These are phyloP conservation scores for Talaromyces sp. DNA, from an alignment of 2,329 filamentous ascomycete genomes.

Conservation along the genomic window DNA sequence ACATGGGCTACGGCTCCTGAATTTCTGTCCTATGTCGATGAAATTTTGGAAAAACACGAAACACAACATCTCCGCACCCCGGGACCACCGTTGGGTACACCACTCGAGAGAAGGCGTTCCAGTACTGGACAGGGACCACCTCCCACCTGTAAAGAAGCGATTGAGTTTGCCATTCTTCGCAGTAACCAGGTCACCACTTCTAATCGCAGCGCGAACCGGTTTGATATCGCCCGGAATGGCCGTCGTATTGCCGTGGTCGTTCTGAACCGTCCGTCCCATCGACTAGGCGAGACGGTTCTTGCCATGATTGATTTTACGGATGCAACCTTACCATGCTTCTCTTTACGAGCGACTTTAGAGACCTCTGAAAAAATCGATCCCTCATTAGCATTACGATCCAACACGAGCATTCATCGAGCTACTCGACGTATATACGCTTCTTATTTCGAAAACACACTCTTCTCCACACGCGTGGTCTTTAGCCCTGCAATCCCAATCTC, in stretches of 20 bases:
- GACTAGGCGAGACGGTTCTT: slow-evolving; percentile 81
- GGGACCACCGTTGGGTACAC: slow-evolving; percentile 64
- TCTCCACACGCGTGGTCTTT: slow-evolving; percentile 74
- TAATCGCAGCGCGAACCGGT: slow-evolving; percentile 84
- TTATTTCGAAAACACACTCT: slow-evolving; percentile 77
- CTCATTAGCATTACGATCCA: slow-evolving; percentile 75
- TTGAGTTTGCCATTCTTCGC: slow-evolving; percentile 83
- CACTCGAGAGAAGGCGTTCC: slow-evolving; percentile 58
- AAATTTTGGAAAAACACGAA: slow-evolving; percentile 55
- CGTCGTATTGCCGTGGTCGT: slow-evolving; percentile 86
- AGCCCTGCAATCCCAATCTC: slow-evolving; percentile 75
- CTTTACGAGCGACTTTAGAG: slow-evolving; percentile 78
- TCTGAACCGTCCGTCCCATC: slow-evolving; percentile 81
- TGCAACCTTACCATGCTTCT: slow-evolving; percentile 77
- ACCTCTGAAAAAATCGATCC: slow-evolving; percentile 79
- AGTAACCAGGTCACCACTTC: slow-evolving; percentile 66
- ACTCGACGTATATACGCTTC: slow-evolving; percentile 78
- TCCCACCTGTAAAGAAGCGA: slow-evolving; percentile 72
- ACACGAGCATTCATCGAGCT: slow-evolving; percentile 79
- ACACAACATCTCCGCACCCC: slow-evolving; percentile 52
- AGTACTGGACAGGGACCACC: slow-evolving; percentile 53
- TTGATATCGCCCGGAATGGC: slow-evolving; percentile 92
- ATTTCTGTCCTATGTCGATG: slow-evolving; percentile 74
- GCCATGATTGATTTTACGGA: slow-evolving; percentile 79
- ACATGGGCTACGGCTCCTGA: slow-evolving; percentile 55